Evolutionary conservation across 768 basidiomycete species (phyloP).

Genomic region (Pisolithus microcarpus): DNA sequence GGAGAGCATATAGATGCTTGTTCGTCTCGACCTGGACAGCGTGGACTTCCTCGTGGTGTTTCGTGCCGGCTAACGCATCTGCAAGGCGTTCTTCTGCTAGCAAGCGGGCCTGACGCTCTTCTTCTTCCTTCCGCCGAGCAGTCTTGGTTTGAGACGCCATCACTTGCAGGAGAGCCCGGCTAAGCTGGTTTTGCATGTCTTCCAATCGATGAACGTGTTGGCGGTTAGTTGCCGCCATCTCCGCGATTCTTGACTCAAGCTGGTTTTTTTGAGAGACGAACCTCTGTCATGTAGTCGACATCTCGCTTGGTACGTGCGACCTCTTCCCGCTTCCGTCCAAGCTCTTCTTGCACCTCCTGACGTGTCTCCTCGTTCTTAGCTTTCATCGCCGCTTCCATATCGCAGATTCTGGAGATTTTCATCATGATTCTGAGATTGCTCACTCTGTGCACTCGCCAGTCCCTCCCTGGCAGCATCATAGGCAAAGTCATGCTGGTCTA

Average conservation of each 20-base stretch:
- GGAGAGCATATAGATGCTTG: neutral
- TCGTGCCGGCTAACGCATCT: constrained; percentile 19
- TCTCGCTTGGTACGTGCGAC: constrained; percentile 36
- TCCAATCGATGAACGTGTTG: constrained; percentile 11
- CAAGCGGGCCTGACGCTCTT: constrained; percentile 21
- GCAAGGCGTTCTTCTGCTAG: constrained; percentile 27
- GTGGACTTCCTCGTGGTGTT: constrained; percentile 22
- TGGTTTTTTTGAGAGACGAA: constrained; percentile 33
- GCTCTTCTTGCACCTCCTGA: constrained; percentile 38
- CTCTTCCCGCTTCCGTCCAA: constrained; percentile 36
- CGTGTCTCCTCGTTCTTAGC: constrained; percentile 41
- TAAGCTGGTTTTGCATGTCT: constrained; percentile 22
- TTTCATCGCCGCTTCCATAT: constrained; percentile 40
- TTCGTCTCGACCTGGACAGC: constrained; percentile 19
- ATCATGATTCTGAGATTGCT: constrained; percentile 39
- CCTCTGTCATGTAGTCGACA: constrained; percentile 31
- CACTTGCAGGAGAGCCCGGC: constrained; percentile 20
- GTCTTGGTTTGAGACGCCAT: constrained; percentile 23
- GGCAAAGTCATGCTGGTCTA: constrained; percentile 40
- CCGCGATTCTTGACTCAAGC: constrained; percentile 21
- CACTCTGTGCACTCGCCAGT: constrained; percentile 41
- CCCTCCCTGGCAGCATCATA: constrained; percentile 51
- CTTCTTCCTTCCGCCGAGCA: constrained; percentile 19
- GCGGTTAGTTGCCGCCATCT: constrained; percentile 22
- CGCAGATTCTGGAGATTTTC: constrained; percentile 44